A percentile compares a stretch with the other conserved stretches of the same genome.
phyloP scores from a whole-genome alignment of 2,329 filamentous ascomycete species.

The Juglanconis juglandina region DNA sequence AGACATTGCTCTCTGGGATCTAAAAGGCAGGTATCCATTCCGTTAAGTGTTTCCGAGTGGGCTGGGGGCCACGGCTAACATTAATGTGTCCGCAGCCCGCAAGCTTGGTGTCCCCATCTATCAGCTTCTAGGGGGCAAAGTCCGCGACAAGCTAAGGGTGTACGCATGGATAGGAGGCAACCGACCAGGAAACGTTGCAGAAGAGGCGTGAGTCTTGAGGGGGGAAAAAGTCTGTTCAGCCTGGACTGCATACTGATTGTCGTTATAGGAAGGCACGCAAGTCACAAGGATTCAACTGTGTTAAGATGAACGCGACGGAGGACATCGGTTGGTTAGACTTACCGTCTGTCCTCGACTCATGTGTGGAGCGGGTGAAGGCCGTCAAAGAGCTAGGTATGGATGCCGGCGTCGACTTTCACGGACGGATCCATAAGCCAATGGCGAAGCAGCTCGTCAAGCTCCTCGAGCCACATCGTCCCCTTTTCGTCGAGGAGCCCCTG shows the following conservation, averaged over 20 bases:
- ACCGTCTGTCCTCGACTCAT: conserved; percentile 52
- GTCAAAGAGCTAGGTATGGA: conserved; percentile 65
- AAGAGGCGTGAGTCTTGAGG: conserved; percentile 41
- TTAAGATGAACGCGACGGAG: conserved; percentile 69
- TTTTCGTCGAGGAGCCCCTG: conserved; percentile 65
- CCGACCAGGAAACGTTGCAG: conserved; percentile 56
- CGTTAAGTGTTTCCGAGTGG: too few relatives aligned
- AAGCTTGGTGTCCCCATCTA: conserved; percentile 55
- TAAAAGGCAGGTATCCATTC: conserved; percentile 43
- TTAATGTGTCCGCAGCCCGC: conserved; percentile 11
- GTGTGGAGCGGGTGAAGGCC: conserved; percentile 57
- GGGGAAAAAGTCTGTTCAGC: not conserved
- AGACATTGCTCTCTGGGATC: conserved; percentile 67
- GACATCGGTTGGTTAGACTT: conserved; percentile 66
- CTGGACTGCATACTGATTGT: not conserved
- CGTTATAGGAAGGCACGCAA: conserved; percentile 43
- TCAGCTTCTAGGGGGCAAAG: conserved; percentile 62
- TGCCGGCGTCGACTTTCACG: conserved; percentile 66
- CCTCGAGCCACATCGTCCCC: conserved; percentile 57
- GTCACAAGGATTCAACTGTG: conserved; percentile 52
- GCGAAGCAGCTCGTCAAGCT: conserved; percentile 63
- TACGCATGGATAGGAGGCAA: conserved; percentile 71
- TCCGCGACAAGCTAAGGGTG: conserved; percentile 59
- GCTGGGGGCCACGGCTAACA: not conserved
- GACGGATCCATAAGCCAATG: conserved; percentile 67